Evolutionary conservation across 495 filamentous ascomycete species (phyloP).

Genomic region (Daldinia grandis): DNA sequence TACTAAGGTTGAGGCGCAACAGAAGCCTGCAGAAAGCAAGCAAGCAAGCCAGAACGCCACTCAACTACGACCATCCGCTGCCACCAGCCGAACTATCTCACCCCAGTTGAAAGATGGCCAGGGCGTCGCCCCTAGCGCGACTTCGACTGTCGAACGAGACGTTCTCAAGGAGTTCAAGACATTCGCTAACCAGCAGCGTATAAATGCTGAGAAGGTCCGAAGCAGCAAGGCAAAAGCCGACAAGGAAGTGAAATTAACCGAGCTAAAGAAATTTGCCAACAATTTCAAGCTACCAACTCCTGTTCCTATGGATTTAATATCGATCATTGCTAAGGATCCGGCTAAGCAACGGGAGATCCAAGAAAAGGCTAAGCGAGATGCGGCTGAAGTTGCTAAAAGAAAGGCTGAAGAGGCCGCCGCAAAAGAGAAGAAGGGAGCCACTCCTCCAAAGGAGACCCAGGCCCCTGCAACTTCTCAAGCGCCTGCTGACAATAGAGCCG

Average conservation of each 20-base stretch:
- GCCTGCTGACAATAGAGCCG: slow-evolving; percentile 39
- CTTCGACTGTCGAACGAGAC: slow-evolving; percentile 79
- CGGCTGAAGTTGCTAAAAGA: slow-evolving; percentile 62
- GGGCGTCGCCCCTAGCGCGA: slow-evolving; percentile 65
- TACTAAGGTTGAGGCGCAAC: slow-evolving; percentile 41
- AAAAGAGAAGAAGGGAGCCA: slow-evolving; percentile 54
- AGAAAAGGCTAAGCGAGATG: slow-evolving; percentile 77
- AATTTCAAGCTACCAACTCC: slow-evolving; percentile 93
- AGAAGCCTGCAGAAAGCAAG: slow-evolving; percentile 49
- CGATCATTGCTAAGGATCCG: slow-evolving; percentile 95
- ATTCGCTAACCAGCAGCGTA: slow-evolving; percentile 68
- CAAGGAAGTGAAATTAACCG: slow-evolving; percentile 88
- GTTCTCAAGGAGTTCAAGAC: slow-evolving; percentile 81
- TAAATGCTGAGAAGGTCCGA: slow-evolving; percentile 74
- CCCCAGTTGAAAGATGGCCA: slow-evolving; percentile 52
- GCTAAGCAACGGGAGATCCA: slow-evolving; percentile 91
- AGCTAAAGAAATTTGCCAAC: slow-evolving; percentile 92
- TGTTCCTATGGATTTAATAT: slow-evolving; percentile 89
- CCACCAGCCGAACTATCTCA: slow-evolving; percentile 50
- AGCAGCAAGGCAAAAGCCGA: slow-evolving; percentile 79
- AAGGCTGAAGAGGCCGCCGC: slow-evolving; percentile 47
- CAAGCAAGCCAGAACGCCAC: slow-evolving; percentile 42
- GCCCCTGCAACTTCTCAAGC: slow-evolving; percentile 41
- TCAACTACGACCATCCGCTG: slow-evolving; percentile 44
- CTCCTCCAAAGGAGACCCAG: slow-evolving; percentile 47